phyloP scores from a whole-genome alignment of 768 basidiomycete genomes.

The Rhizopogon sp. region DNA sequence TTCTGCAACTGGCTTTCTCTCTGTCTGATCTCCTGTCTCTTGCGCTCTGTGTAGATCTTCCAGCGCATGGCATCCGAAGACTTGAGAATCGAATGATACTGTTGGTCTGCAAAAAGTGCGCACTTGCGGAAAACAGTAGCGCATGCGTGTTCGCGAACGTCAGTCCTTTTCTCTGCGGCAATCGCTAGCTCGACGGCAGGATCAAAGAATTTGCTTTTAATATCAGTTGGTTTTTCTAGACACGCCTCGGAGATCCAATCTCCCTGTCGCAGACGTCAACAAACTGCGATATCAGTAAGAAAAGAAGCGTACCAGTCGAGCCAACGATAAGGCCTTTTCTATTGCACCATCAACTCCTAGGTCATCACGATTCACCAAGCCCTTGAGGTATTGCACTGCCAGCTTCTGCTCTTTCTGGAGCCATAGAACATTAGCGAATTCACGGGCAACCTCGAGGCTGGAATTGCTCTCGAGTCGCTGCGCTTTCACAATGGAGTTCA shows the following conservation, averaged over 20 bases:
- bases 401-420: slow-evolving; percentile 76
- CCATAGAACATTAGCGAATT: slow-evolving; percentile 92
- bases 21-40: slow-evolving; percentile 61
- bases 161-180: slow-evolving; percentile 16
- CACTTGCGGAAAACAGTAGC: slow-evolving; percentile 73
- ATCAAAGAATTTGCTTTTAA: slow-evolving; percentile 66
- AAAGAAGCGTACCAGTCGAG: slow-evolving; percentile 53
- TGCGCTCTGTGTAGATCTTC: slow-evolving; percentile 69
- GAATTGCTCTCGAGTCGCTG: slow-evolving; percentile 49
- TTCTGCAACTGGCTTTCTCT: slow-evolving; percentile 34
- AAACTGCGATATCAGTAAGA: neutral
- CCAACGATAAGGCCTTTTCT: slow-evolving; percentile 43
- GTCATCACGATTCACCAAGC: slow-evolving; percentile 20
- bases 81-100: slow-evolving; percentile 67
- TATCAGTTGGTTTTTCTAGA: slow-evolving; percentile 69
- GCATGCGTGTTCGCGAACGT: slow-evolving; percentile 24
- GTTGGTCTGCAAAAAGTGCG: slow-evolving; percentile 85
- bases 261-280: slow-evolving; percentile 47
- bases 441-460: slow-evolving; percentile 59
- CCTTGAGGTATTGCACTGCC: slow-evolving; percentile 70
- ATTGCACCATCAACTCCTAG: slow-evolving; percentile 7
- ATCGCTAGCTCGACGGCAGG: slow-evolving; percentile 42
- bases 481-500: slow-evolving; percentile 80
- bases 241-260: slow-evolving; percentile 88
- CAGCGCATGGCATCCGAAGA: slow-evolving; percentile 68